A percentile compares a stretch with the other conserved stretches of the same genome.
Evolutionary conservation across 2,329 filamentous ascomycete species (phyloP).

Genomic region (Beauveria pseudobassiana): DNA sequence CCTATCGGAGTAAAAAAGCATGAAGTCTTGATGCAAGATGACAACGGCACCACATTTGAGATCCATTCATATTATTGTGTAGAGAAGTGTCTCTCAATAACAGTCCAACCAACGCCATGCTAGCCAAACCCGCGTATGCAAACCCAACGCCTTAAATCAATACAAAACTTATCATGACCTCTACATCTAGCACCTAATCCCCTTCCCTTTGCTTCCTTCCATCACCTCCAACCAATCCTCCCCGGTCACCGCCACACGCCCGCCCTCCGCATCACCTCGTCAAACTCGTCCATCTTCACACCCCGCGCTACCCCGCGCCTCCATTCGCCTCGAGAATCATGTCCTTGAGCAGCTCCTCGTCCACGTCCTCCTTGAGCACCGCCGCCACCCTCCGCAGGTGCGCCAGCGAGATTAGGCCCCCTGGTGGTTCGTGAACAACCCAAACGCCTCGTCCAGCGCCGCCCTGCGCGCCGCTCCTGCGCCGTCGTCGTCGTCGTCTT

Average conservation of each 20-base stretch:
- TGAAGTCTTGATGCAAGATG: neutral
- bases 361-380: constrained; percentile 75
- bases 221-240: too few species aligned
- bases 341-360: constrained; percentile 76
- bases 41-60: neutral
- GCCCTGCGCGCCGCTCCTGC: constrained; percentile 36
- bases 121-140: neutral
- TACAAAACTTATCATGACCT: neutral
- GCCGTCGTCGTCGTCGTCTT: constrained; percentile 34
- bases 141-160: neutral
- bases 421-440: constrained; percentile 61
- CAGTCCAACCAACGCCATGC: neutral
- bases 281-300: constrained; percentile 74
- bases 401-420: constrained; percentile 63
- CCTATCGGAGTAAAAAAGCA: too few species aligned
- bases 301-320: constrained; percentile 60
- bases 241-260: constrained; percentile 65
- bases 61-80: neutral
- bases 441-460: constrained; percentile 77
- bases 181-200: neutral
- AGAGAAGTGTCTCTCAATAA: neutral
- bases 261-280: constrained; percentile 75
- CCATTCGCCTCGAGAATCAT: constrained; percentile 96
- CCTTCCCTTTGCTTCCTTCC: neutral
- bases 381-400: constrained; percentile 74